These are phyloP conservation scores for Eucalyptus sideroxylon DNA, from an alignment of 345 rosid genomes.

Conservation along the genomic window DNA sequence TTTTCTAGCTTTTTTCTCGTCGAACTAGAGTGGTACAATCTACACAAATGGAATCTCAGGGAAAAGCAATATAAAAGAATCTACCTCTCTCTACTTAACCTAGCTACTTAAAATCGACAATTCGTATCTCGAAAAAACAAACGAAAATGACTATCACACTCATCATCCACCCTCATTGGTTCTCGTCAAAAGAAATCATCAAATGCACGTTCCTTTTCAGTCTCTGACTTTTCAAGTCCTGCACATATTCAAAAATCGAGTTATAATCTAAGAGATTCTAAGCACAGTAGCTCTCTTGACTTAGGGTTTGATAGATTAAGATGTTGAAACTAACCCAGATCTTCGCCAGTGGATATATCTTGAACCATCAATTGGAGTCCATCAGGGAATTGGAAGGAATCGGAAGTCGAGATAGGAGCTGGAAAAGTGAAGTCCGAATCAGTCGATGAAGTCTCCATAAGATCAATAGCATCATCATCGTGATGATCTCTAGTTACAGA, in stretches of 20 bases:
- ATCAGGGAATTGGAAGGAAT: constrained; percentile 5
- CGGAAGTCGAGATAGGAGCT: constrained; percentile 24
- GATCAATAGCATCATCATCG: constrained; percentile 34
- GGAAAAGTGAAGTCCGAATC: constrained; percentile 65
- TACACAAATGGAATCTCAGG: background rate
- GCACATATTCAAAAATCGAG: constrained; percentile 11
- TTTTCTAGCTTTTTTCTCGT: background rate
- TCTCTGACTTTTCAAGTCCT: constrained; percentile 41
- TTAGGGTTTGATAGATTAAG: background rate
- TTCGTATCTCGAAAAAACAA: background rate
- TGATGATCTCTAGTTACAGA: constrained; percentile 25
- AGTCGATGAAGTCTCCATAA: constrained; percentile 51
- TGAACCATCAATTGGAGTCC: constrained; percentile 37
- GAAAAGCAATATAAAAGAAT: background rate
- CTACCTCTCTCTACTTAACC: background rate
- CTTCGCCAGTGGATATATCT: constrained; percentile 37
- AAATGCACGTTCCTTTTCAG: constrained; percentile 62
- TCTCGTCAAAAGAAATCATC: constrained; percentile 73
- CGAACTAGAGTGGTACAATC: background rate
- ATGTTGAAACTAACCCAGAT: constrained; percentile 27
- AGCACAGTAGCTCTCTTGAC: background rate
- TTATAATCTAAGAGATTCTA: background rate
- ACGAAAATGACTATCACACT: background rate
- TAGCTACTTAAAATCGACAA: background rate
- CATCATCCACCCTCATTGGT: background rate